Evolutionary conservation across 192 early-diverging fungal species (phyloP).

Genomic region (Coemansia sp.): DNA sequence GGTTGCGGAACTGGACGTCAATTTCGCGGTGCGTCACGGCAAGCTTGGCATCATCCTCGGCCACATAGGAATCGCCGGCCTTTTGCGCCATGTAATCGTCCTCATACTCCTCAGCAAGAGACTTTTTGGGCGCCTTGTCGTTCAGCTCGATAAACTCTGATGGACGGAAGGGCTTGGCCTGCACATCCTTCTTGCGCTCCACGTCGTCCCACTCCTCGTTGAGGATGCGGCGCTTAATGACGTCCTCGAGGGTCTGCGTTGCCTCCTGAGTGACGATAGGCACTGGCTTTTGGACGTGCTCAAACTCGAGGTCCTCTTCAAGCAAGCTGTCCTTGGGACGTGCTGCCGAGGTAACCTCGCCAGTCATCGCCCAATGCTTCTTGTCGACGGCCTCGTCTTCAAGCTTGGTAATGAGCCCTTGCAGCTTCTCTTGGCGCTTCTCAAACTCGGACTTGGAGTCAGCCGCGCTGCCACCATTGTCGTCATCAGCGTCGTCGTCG

Average conservation of each 20-base stretch:
- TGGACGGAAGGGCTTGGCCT: slow-evolving; percentile 67
- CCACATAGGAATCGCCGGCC: slow-evolving; percentile 43
- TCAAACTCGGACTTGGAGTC: slow-evolving; percentile 73
- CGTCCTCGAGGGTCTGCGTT: slow-evolving; percentile 84
- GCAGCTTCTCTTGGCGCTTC: slow-evolving; percentile 68
- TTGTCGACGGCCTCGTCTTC: slow-evolving; percentile 82
- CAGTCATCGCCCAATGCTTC: slow-evolving; percentile 89
- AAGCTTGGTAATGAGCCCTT: slow-evolving; percentile 73
- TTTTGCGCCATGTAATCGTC: slow-evolving; percentile 77
- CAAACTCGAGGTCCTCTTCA: slow-evolving; percentile 91
- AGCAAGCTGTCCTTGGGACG: slow-evolving; percentile 92
- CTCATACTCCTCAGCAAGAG: slow-evolving; percentile 91
- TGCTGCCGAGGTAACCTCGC: slow-evolving; percentile 77
- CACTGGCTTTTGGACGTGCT: slow-evolving; percentile 87
- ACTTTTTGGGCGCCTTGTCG: slow-evolving; percentile 84
- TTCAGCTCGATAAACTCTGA: slow-evolving; percentile 77
- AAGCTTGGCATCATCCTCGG: slow-evolving; percentile 70
- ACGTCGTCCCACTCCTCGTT: slow-evolving; percentile 94
- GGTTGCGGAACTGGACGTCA: slow-evolving; percentile 67
- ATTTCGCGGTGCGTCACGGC: slow-evolving; percentile 85
- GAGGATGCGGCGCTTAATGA: slow-evolving; percentile 91
- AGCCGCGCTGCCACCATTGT: neutral
- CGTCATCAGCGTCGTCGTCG: slow-evolving; percentile 15
- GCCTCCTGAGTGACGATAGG: slow-evolving; percentile 92
- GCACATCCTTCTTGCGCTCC: slow-evolving; percentile 80